Evolutionary conservation across 2,329 filamentous ascomycete genomes (phyloP).

Genomic region (Penicillium hordei): DNA sequence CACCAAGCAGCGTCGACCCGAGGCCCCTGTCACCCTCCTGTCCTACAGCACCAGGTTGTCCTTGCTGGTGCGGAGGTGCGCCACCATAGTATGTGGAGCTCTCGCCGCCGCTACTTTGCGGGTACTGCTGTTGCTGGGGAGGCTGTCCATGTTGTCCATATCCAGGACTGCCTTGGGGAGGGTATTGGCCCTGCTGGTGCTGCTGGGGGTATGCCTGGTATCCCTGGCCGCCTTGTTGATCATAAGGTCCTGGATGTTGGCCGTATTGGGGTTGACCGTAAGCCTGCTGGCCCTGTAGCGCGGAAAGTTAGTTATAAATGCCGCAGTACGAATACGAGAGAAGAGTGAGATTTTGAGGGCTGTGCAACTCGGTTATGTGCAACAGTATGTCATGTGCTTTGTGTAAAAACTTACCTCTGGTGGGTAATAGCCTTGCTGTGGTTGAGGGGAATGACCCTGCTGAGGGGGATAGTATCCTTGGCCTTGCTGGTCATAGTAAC

Average conservation of each 20-base stretch:
- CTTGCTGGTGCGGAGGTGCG: conserved; percentile 22
- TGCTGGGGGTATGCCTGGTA: conserved; percentile 16
- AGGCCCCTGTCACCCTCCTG: conserved; percentile 22
- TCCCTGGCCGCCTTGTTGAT: conserved; percentile 3
- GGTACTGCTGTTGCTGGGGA: conserved; percentile 27
- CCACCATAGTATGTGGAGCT: conserved; percentile 35
- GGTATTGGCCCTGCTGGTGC: conserved; percentile 15
- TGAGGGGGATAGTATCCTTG: conserved; percentile 22
- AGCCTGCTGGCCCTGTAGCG: conserved; percentile 19
- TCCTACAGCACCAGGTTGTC: conserved; percentile 20
- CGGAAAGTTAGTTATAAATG: not conserved
- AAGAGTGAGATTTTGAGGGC: not conserved
- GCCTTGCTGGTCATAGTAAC: conserved; percentile 26
- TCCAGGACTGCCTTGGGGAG: conserved; percentile 19
- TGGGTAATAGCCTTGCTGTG: conserved; percentile 28
- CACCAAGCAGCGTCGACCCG: conserved; percentile 23
- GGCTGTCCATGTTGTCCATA: conserved; percentile 22
- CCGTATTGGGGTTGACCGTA: conserved; percentile 21
- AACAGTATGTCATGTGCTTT: not conserved
- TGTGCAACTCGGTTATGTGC: not conserved
- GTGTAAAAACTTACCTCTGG: conserved; percentile 24
- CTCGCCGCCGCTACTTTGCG: conserved; percentile 29
- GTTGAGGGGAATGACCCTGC: conserved; percentile 22
- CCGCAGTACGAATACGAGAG: not conserved
- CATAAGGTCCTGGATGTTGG: conserved; percentile 19